These are phyloP conservation scores for Botrytis medusae DNA, from an alignment of 2,329 filamentous ascomycete species.

Conservation along the genomic window DNA sequence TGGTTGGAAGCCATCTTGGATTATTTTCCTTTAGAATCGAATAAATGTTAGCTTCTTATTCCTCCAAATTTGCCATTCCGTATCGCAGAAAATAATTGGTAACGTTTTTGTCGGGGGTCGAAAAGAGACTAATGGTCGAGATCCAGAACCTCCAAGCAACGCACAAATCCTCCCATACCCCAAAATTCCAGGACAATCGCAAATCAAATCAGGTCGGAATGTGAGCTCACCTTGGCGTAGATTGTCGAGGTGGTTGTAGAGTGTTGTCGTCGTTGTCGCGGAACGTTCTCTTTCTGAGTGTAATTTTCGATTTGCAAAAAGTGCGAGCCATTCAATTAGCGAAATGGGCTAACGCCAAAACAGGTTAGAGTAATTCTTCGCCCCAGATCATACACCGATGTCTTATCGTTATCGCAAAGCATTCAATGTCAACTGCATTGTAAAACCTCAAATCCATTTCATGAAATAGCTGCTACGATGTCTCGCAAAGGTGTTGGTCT, in stretches of 20 bases:
- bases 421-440: not conserved
- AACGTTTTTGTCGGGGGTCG: not conserved
- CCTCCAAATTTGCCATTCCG: not conserved
- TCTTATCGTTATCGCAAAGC: constrained; percentile 18
- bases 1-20: constrained; percentile 59
- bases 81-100: constrained; percentile 2
- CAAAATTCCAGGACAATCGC: not conserved
- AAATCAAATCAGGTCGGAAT: constrained; percentile 4
- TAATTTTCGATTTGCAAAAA: constrained; percentile 23
- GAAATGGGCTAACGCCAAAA: constrained; percentile 13
- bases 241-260: constrained; percentile 24
- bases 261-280: constrained; percentile 25
- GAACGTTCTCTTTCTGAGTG: constrained; percentile 16
- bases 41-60: constrained; percentile 15
- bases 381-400: not conserved
- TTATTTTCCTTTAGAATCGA: constrained; percentile 19
- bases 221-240: constrained; percentile 22
- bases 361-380: not conserved
- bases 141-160: constrained; percentile 6
- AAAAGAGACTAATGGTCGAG: not conserved
- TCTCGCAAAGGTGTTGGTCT: constrained; percentile 84
- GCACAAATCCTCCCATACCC: constrained; percentile 9
- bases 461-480: constrained; percentile 45
- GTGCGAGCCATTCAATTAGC: constrained; percentile 23
- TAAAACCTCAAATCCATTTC: constrained; percentile 8